A percentile compares a stretch with the other conserved stretches of the same genome.
Conservation (phyloP, 1,284 basidiomycete species). For the Thecaphora thlaspeos region DNA sequence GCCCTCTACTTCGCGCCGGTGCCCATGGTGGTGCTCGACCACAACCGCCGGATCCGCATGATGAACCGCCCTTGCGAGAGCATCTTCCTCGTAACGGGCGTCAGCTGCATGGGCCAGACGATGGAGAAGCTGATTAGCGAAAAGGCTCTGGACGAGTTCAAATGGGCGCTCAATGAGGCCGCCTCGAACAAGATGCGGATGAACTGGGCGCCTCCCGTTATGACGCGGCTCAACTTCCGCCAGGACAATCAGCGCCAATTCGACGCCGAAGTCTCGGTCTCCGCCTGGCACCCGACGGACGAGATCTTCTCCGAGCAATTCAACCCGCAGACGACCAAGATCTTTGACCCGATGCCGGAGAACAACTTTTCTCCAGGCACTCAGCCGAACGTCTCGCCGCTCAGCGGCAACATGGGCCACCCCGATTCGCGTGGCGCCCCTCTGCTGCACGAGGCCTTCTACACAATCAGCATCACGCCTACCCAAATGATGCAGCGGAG, state of each 20-base stretch:
- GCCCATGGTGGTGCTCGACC: conserved; percentile 48
- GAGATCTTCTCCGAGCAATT: conserved; percentile 43
- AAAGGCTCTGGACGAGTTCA: conserved; percentile 13
- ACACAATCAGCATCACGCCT: conserved; percentile 40
- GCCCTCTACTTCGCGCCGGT: conserved; percentile 53
- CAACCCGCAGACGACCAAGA: conserved; percentile 21
- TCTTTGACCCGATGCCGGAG: conserved; percentile 9
- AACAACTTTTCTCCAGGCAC: conserved; percentile 6
- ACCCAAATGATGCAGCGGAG: conserved; percentile 31
- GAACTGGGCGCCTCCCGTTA: conserved; percentile 31
- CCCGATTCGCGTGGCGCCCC: conserved; percentile 11
- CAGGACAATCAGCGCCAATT: conserved; percentile 36
- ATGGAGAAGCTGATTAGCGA: conserved; percentile 38
- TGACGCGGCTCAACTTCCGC: conserved; percentile 41
- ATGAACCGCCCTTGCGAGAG: conserved; percentile 49
- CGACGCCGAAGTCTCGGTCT: conserved; percentile 38
- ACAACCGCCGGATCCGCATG: conserved; percentile 44
- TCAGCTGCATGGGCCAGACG: conserved; percentile 38
- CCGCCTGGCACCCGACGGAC: conserved; percentile 51
- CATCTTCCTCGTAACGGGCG: conserved; percentile 34
- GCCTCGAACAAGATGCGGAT: conserved; percentile 20
- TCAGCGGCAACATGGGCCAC: no score
- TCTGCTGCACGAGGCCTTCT: conserved; percentile 45
- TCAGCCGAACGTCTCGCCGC: no score
- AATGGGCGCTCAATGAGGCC: conserved; percentile 40